Percentiles rank a stretch among this genome's conserved stretches.
Evolutionary conservation across 2,329 filamentous ascomycete species (phyloP).

Genomic region (Hypoxylon sp.): DNA sequence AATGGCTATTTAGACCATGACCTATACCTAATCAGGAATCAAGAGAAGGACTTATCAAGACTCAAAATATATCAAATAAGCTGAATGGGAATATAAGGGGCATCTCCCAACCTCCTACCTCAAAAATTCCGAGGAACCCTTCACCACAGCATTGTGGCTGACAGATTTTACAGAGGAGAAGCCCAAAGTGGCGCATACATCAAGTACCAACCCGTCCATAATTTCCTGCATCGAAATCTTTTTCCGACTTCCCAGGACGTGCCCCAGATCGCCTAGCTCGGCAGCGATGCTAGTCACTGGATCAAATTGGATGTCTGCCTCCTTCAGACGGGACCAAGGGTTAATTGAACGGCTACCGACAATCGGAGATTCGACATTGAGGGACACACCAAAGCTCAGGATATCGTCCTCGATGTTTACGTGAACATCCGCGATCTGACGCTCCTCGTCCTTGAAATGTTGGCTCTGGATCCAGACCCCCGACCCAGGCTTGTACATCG

Average conservation of each 20-base stretch:
- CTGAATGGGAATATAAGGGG: background rate
- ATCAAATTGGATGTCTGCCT: background rate
- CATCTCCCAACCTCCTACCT: background rate
- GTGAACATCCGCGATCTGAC: constrained; percentile 6
- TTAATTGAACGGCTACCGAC: background rate
- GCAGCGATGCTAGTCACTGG: background rate
- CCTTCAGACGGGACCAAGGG: background rate
- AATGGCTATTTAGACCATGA: background rate
- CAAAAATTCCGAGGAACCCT: background rate
- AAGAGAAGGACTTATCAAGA: background rate
- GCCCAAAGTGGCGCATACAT: background rate
- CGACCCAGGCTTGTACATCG: background rate
- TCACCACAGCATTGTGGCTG: background rate
- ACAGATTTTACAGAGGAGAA: background rate
- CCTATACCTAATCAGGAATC: background rate
- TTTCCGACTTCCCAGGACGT: background rate
- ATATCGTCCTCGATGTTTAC: constrained; percentile 2
- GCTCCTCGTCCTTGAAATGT: background rate
- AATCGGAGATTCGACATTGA: constrained; percentile 2
- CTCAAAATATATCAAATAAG: background rate
- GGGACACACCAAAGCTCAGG: background rate
- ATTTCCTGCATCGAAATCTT: background rate
- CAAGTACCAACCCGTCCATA: background rate
- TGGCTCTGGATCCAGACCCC: background rate
- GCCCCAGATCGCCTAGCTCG: background rate